A percentile compares a stretch with the other conserved stretches of the same genome.
These are phyloP conservation scores for Globisporangium solare DNA, from an alignment of 352 stramenopile species.

Conservation along the genomic window DNA sequence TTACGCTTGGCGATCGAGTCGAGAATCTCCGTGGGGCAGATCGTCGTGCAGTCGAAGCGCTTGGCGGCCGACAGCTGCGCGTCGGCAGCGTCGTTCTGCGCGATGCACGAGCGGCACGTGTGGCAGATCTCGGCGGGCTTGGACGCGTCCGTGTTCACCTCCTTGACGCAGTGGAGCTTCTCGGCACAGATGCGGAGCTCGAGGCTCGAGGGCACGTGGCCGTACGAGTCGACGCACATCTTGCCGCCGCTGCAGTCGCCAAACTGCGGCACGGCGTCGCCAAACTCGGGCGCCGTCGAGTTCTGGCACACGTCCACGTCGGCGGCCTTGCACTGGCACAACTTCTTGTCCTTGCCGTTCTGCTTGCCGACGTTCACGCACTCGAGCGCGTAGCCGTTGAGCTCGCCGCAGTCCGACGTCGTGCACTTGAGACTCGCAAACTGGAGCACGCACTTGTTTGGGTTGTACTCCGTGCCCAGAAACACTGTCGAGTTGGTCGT, in stretches of 20 bases:
- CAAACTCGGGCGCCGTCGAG: constrained; percentile 24
- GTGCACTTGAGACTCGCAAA: constrained; percentile 61
- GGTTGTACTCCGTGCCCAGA: constrained; percentile 68
- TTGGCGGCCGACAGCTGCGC: constrained; percentile 45
- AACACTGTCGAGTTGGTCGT: constrained; percentile 44
- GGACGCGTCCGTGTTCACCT: constrained; percentile 60
- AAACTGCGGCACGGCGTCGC: constrained; percentile 49
- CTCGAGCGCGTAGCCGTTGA: constrained; percentile 69
- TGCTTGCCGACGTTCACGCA: constrained; percentile 56
- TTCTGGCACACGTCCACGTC: constrained; percentile 50
- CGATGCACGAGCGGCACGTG: constrained; percentile 79
- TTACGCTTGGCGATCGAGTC: constrained; percentile 59
- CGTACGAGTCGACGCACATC: constrained; percentile 58
- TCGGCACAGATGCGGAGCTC: constrained; percentile 60
- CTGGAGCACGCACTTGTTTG: constrained; percentile 57
- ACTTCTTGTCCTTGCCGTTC: constrained; percentile 62
- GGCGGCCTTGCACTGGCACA: constrained; percentile 47
- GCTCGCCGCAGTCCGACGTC: constrained; percentile 41
- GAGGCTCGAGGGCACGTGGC: constrained; percentile 43
- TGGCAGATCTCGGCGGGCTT: constrained; percentile 65
- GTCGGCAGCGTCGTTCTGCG: constrained; percentile 60
- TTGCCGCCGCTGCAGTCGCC: constrained; percentile 50
- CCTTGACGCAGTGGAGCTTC: constrained; percentile 66
- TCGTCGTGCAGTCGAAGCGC: constrained; percentile 73
- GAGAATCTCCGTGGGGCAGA: constrained; percentile 64